Base-by-base conservation (phyloP, 163 green algal species). In the Chlamydomonas reinhardtii region DNA sequence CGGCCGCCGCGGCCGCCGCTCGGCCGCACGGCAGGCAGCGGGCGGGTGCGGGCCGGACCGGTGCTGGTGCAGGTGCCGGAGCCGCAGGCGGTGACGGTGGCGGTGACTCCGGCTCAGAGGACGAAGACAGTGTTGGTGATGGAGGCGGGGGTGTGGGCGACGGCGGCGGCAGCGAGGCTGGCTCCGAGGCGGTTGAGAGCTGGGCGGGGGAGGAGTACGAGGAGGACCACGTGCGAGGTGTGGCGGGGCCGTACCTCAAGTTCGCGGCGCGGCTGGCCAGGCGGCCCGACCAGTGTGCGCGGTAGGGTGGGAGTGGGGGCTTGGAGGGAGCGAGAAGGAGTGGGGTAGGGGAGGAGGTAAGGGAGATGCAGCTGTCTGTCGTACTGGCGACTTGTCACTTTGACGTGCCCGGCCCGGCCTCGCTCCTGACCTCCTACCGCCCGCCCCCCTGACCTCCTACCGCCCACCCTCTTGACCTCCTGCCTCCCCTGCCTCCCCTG, bases 141-240 rank as follows among this genome's bases (percentile, higher is more conserved):
- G 56, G 1, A 16, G 48, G 24, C 52, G 31, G n/a, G 27, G 52
- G n/a, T 4, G 54, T 20, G 16, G 32, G 19, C 9, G 31, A 4
- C n/a, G 31, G 66, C 77, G 31, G 66, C 77, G 37, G 64, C 66
- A 29, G 35, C 64, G 22, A 71, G 35, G 29, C 65, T 34, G 9
- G 62, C 17, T 78, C 39, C 76, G 34, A 15, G 17, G 15, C 37
- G 85, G 39, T 59, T 24, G 76, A 37, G 5, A 62, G 62, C 0
- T 92, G 89, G 89, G 84, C 68, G 15, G 66, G 64, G 0, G 89
- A 92, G 75, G 79, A 92, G 69, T 92, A 90, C 25, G 89, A 92
- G 62, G 89, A 92, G 75, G 89, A 90, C 20, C 64, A 86, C 39
- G 84, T 92, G 39, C 72, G 84, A 0, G 89, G 89, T 0, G 80